Base-by-base conservation (phyloP, 202 grass and related monocot genomes). In the Dendrocalamus latiflorus region DNA sequence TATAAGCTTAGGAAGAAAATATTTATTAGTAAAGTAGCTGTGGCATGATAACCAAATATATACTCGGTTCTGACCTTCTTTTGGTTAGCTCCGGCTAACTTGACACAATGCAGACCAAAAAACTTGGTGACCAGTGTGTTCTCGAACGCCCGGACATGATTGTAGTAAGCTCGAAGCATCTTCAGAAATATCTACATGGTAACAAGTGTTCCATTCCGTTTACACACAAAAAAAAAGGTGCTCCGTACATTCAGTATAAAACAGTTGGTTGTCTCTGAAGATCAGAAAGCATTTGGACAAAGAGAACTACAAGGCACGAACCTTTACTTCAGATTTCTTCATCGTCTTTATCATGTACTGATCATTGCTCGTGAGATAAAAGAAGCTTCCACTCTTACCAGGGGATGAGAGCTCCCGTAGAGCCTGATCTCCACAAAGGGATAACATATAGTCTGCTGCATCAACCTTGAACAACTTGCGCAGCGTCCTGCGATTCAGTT, bases 291-390 rank as follows among this genome's bases (percentile, higher is more conserved):
- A 74, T 53, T 57, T 75, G 45, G 51, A 30, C 42, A 70, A 39
- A 65, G 6, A 75, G 1, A 82, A 68, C 24, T 8, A 74, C 41
- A 64, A 57, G 34, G 48, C 11, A 89, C 83, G 72, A 84, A 96
- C 96, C 89, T 99, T 99, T 76, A 99, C 96, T 99, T 99, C 96
- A 73, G 96, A 60, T 85, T 99, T 99, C 89, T 99, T 99, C 96
- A 99, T 91, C 20, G 96, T 99, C 80, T 99, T 99, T 79, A 99
- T 99, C 96, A 99, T 99, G 83, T 99, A 99, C 68, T 87, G 86
- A 66, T 96, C 96, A 77, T 99, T 92, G 72, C 89, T 83, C 1
- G 96, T 99, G 21, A 99, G 88, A 81, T 99, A 99, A 89, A 99
- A 99, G 87, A 99, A 99, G 71, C 96, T 99, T 81, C 96, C 96